Percentiles rank a stretch among this genome's conserved stretches.
phyloP scores from a whole-genome alignment of 2,329 filamentous ascomycete species.

The Exophiala mesophila region DNA sequence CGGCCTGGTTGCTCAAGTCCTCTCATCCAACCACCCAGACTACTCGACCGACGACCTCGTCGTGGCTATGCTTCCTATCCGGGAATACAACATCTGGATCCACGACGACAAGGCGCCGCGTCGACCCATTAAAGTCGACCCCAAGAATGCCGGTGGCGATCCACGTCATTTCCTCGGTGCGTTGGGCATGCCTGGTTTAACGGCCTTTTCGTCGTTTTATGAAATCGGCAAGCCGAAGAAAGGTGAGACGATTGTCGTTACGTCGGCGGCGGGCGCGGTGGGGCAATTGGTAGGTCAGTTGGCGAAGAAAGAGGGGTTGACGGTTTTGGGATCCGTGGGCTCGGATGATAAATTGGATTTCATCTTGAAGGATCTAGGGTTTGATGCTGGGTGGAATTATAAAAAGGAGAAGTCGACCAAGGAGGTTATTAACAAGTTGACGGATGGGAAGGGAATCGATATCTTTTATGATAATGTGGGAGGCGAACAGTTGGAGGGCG shows the following conservation, averaged over 20 bases:
- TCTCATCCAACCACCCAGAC: constrained; percentile 61
- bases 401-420: constrained; percentile 66
- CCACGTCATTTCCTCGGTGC: constrained; percentile 63
- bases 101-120: background rate
- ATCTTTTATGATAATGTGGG: constrained; percentile 82
- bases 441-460: constrained; percentile 67
- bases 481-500: constrained; percentile 55
- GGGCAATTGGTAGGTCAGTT: constrained; percentile 79
- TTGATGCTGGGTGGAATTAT: constrained; percentile 79
- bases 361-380: constrained; percentile 63
- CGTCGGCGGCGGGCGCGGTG: constrained; percentile 73
- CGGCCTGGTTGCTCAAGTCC: constrained; percentile 59
- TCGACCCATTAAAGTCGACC: constrained; percentile 14
- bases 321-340: constrained; percentile 74
- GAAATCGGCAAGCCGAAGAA: constrained; percentile 70
- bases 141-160: constrained; percentile 26
- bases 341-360: constrained; percentile 75
- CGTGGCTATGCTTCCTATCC: constrained; percentile 54
- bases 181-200: constrained; percentile 73
- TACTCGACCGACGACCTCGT: constrained; percentile 63
- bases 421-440: constrained; percentile 64
- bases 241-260: constrained; percentile 78
- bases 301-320: constrained; percentile 73
- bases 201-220: constrained; percentile 69
- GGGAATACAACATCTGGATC: constrained; percentile 54